Percentiles rank a stretch among this genome's conserved stretches.
These are phyloP conservation scores for Amylocarpus encephaloides DNA, from an alignment of 2,329 filamentous ascomycete genomes.

Conservation along the genomic window DNA sequence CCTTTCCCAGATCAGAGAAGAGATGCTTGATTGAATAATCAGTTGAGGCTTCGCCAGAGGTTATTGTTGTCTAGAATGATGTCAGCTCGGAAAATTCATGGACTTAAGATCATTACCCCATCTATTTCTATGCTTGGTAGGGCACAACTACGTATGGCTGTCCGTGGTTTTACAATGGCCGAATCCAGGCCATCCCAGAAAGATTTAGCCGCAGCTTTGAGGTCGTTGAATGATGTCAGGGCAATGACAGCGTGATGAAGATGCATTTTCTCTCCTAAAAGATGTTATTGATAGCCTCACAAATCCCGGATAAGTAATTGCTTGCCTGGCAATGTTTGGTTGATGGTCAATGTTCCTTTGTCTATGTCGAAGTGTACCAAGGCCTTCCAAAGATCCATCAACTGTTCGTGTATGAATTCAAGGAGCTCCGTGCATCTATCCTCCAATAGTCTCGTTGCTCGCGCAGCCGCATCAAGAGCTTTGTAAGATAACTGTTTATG, in stretches of 20 bases:
- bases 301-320: background rate
- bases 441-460: slow-evolving; percentile 59
- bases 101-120: slow-evolving; percentile 22
- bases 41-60: slow-evolving; percentile 35
- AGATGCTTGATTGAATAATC: slow-evolving; percentile 44
- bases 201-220: slow-evolving; percentile 51
- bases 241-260: slow-evolving; percentile 49
- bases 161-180: slow-evolving; percentile 55
- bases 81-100: background rate
- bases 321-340: slow-evolving; percentile 14
- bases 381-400: slow-evolving; percentile 64
- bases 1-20: slow-evolving; percentile 46
- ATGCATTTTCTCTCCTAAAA: slow-evolving; percentile 37
- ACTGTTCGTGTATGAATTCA: slow-evolving; percentile 56
- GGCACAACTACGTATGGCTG: slow-evolving; percentile 36
- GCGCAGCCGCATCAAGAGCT: slow-evolving; percentile 51
- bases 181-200: slow-evolving; percentile 58
- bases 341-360: slow-evolving; percentile 49
- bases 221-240: slow-evolving; percentile 53
- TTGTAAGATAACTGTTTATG: background rate
- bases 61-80: slow-evolving; percentile 37
- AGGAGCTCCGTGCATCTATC: slow-evolving; percentile 60
- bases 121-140: slow-evolving; percentile 38
- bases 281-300: slow-evolving; percentile 1
- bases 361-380: slow-evolving; percentile 58